These are phyloP conservation scores for Cryptosporidium muris DNA, from an alignment of 169 alveolate species.

Conservation along the genomic window DNA sequence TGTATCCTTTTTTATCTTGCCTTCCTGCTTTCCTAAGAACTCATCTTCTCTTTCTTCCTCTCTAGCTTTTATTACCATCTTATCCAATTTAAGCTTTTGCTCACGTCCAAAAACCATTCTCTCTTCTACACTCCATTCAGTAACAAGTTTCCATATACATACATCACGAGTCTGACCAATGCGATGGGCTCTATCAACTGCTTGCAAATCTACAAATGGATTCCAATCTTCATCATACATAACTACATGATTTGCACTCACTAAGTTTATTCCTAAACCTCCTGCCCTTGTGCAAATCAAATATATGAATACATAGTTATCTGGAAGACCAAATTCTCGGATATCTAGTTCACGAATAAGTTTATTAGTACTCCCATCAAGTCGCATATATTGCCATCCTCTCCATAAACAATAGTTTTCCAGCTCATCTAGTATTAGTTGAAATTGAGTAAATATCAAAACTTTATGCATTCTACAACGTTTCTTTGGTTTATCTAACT, in stretches of 20 bases:
- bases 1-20: conserved; percentile 72
- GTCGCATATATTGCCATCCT: conserved; percentile 89
- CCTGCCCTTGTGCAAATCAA: conserved; percentile 92
- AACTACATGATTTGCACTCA: conserved; percentile 98
- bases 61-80: conserved; percentile 80
- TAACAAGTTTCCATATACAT: conserved; percentile 93
- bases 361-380: conserved; percentile 90
- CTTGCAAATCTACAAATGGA: conserved; percentile 98
- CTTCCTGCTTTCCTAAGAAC: conserved; percentile 24
- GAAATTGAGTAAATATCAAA: conserved; percentile 88
- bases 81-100: conserved; percentile 87
- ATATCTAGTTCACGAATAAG: conserved; percentile 88
- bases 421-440: conserved; percentile 87
- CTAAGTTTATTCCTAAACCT: conserved; percentile 93
- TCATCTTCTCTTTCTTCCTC: conserved; percentile 24
- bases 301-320: conserved; percentile 83
- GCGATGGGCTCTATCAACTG: conserved; percentile 99
- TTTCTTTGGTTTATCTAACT: not conserved
- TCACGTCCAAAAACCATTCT: conserved; percentile 96
- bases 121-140: conserved; percentile 98
- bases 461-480: conserved; percentile 85
- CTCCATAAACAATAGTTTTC: conserved; percentile 87
- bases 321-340: conserved; percentile 85
- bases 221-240: conserved; percentile 99
- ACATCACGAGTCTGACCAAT: conserved; percentile 98